Percentiles rank a stretch among this genome's conserved stretches.
These are phyloP conservation scores for Hyphodiscus sp. DNA, from an alignment of 2,329 filamentous ascomycete genomes.

Conservation along the genomic window DNA sequence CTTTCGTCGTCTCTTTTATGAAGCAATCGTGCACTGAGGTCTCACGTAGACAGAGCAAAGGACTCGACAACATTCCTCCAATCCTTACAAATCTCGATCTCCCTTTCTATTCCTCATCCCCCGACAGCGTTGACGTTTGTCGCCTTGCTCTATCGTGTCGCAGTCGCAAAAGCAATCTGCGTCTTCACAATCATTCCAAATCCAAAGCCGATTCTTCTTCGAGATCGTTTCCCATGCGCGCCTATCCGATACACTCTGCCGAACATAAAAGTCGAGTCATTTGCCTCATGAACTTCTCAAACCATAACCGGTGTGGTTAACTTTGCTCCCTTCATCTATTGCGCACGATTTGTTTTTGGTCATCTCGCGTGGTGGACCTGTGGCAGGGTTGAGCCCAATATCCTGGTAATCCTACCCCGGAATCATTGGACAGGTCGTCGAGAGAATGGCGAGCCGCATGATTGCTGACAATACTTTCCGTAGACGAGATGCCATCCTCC, in stretches of 20 bases:
- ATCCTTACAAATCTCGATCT: background rate
- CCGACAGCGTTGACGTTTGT: background rate
- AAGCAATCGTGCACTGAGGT: background rate
- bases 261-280: background rate
- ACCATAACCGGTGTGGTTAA: background rate
- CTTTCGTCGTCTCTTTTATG: background rate
- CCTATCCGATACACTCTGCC: background rate
- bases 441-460: background rate
- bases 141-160: background rate
- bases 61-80: background rate
- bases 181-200: background rate
- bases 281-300: background rate
- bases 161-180: background rate
- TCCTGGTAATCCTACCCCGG: background rate
- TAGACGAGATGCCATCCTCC: constrained; percentile 17
- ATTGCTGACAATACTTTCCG: background rate
- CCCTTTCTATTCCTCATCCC: background rate
- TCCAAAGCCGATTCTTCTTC: background rate
- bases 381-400: background rate
- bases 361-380: background rate
- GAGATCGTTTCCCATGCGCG: background rate
- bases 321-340: background rate
- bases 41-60: background rate
- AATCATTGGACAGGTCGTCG: background rate
- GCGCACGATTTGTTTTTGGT: background rate